Evolutionary conservation across 768 basidiomycete genomes (phyloP).

Genomic region (Clitopilus passeckerianus): DNA sequence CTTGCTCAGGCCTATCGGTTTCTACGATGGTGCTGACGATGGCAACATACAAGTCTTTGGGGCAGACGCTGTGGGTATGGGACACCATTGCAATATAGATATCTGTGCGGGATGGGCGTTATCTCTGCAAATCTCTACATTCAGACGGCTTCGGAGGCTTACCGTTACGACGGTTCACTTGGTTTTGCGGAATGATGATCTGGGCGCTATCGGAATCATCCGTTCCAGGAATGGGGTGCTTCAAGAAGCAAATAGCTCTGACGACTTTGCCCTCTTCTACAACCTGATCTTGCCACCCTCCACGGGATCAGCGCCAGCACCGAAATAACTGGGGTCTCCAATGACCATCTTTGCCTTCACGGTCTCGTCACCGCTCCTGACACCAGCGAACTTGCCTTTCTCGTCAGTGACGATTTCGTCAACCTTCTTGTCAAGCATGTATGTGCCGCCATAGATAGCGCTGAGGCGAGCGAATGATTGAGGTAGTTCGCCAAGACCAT

Average conservation of each 20-base stretch:
- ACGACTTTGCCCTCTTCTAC: slow-evolving; percentile 93
- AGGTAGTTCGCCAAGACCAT: slow-evolving; percentile 97
- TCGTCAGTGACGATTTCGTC: slow-evolving; percentile 84
- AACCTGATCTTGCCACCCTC: slow-evolving; percentile 82
- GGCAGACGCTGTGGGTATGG: slow-evolving; percentile 94
- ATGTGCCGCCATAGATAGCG: slow-evolving; percentile 98
- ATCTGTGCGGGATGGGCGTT: slow-evolving; percentile 43
- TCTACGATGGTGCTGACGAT: slow-evolving; percentile 99
- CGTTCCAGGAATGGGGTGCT: slow-evolving; percentile 97
- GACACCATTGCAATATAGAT: slow-evolving; percentile 99
- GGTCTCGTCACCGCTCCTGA: slow-evolving; percentile 83
- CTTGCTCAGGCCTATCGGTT: slow-evolving; percentile 85
- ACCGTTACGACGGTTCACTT: slow-evolving; percentile 92
- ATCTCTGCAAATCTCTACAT: neutral
- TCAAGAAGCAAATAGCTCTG: slow-evolving; percentile 94
- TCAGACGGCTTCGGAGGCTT: slow-evolving; percentile 19
- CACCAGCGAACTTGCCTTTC: slow-evolving; percentile 89
- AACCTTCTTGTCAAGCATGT: slow-evolving; percentile 97
- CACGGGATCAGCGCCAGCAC: slow-evolving; percentile 50
- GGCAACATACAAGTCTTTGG: slow-evolving; percentile 91
- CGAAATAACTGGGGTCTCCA: slow-evolving; percentile 97
- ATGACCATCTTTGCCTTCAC: slow-evolving; percentile 98
- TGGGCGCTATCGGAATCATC: slow-evolving; percentile 94
- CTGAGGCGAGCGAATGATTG: slow-evolving; percentile 98
- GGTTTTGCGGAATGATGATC: slow-evolving; percentile 98